phyloP scores from a whole-genome alignment of 345 rosid species.

The Melaleuca alternifolia region DNA sequence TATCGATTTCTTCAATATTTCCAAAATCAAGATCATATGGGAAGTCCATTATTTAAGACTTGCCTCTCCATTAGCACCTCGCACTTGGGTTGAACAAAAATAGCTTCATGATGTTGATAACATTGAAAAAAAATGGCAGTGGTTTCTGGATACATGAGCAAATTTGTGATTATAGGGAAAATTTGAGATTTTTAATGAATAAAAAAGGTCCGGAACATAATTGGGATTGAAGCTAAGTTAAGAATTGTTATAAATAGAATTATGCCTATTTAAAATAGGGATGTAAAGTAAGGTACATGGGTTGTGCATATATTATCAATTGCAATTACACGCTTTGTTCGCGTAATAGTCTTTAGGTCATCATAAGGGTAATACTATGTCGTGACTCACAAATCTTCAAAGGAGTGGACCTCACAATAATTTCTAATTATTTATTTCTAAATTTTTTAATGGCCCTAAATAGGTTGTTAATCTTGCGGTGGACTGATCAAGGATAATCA shows the following conservation, averaged over 20 bases:
- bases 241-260: neutral
- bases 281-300: neutral
- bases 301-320: neutral
- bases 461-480: too few relatives aligned
- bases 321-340: too few relatives aligned
- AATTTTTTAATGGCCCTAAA: too few relatives aligned
- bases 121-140: neutral
- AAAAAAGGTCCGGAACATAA: neutral
- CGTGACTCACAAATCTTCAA: too few relatives aligned
- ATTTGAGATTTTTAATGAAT: neutral
- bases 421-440: too few relatives aligned
- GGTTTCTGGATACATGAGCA: accelerated
- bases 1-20: accelerated
- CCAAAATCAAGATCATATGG: neutral
- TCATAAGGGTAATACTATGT: too few relatives aligned
- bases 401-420: too few relatives aligned
- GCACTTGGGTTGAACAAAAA: too few relatives aligned
- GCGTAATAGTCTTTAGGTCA: too few relatives aligned
- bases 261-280: neutral
- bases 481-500: too few relatives aligned
- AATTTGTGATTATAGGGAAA: neutral
- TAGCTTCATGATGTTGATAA: neutral
- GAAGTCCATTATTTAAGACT: too few relatives aligned
- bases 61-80: neutral
- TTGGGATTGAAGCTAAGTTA: neutral